Evolutionary conservation across 2,329 filamentous ascomycete genomes (phyloP), one percentile per base, ranked within the genome.

Genomic region (Dactylellina parvicollis): DNA sequence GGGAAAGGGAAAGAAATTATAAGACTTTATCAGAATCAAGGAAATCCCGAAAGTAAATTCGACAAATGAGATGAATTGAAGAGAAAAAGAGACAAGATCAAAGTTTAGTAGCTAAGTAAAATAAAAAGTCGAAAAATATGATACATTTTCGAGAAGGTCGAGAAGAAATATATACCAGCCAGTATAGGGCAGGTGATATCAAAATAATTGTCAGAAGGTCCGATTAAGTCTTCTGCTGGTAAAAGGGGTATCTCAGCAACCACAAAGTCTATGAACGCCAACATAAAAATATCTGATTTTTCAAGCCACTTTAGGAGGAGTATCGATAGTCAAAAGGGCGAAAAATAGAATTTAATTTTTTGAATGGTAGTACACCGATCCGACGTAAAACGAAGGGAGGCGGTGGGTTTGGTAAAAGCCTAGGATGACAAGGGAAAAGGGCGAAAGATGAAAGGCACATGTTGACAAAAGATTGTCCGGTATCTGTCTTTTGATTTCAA

Each of bases 251-350:
- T 69, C 55, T 66, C 46, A 57, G 38, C 52, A 73, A 73, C 60
- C 60, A 50, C 34, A 52, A n/a, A 34, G 61, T 73, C 69, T 73
- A 73, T 66, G 46, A 73, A 66, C 69, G 69, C 69, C 69, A 60
- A 66, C 54, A 47, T 73, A 49, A 54, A 54, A 40, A 26, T 52
- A 50, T 26, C 28, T 14, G n/a, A 49, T 30, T 49, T 49, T 56
- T 9, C 16, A 38, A 66, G 30, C 49, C 20, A 20, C 50, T 56
- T 54, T 34, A 52, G n/a, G 44, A 40, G 44, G 59, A 30, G 36
- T 52, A 54, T 38, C 36, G 20, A 57, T 40, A 28, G 42, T 50
- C 44, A 50, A 65, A 50, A 46, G 32, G 28, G n/a, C 26, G 46
- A 54, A 60, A 65, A 62, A 73, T 65, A 66, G 69, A 65, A 66